Evolutionary conservation across 2,329 filamentous ascomycete species (phyloP).

Genomic region (Microcyclospora pomicola): DNA sequence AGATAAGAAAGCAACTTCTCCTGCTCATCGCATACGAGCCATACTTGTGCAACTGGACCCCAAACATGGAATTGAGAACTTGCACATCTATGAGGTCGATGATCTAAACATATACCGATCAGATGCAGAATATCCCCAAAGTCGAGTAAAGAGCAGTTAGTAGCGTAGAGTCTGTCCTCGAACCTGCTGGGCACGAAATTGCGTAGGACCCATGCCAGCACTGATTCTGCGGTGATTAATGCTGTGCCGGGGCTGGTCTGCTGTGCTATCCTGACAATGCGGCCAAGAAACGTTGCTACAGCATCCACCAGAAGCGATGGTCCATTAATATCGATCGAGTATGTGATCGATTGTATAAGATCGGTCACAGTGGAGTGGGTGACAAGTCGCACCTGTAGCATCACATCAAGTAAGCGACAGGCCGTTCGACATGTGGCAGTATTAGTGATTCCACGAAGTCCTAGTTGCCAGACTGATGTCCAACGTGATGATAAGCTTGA

Average conservation of each 20-base stretch:
- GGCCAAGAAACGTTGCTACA: constrained; percentile 57
- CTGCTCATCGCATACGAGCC: constrained; percentile 28
- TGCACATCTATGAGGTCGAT: constrained; percentile 18
- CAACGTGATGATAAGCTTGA: constrained; percentile 40
- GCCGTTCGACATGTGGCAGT: constrained; percentile 61
- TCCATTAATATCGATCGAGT: constrained; percentile 66
- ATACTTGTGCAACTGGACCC: constrained; percentile 31
- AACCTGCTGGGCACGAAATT: constrained; percentile 60
- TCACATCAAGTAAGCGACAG: constrained; percentile 54
- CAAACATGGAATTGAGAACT: constrained; percentile 22
- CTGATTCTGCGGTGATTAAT: constrained; percentile 52
- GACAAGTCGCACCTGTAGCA: constrained; percentile 54
- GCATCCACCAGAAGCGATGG: constrained; percentile 69
- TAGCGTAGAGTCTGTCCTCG: constrained; percentile 52
- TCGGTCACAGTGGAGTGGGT: constrained; percentile 53
- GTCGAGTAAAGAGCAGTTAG: constrained; percentile 47
- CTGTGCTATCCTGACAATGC: constrained; percentile 52
- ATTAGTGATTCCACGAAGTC: constrained; percentile 56
- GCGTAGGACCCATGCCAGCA: constrained; percentile 68
- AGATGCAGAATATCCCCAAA: constrained; percentile 55
- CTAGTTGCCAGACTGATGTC: constrained; percentile 63
- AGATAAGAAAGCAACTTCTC: constrained; percentile 35
- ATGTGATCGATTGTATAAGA: constrained; percentile 57
- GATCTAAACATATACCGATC: constrained; percentile 55
- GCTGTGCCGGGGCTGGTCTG: constrained; percentile 55